Conservation (phyloP, 164 flowering plant species). For the Hamamelis virginiana region DNA sequence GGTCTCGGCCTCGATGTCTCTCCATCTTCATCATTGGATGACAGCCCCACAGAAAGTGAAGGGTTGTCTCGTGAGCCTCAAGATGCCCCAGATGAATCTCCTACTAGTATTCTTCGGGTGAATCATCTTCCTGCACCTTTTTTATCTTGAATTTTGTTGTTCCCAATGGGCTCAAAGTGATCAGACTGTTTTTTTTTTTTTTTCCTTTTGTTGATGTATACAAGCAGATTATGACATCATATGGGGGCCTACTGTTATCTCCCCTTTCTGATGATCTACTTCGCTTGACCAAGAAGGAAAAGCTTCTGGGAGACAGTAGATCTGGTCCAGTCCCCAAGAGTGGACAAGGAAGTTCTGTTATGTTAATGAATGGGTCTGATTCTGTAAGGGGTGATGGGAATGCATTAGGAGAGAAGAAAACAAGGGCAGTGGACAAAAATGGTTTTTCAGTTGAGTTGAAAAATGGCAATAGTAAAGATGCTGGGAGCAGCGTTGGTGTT, state of each 20-base stretch:
- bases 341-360: slow-evolving; percentile 18
- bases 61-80: slow-evolving; percentile 33
- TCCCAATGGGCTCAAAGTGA: slow-evolving; percentile 5
- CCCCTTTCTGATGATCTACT: slow-evolving; percentile 59
- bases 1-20: slow-evolving; percentile 78
- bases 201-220: slow-evolving; percentile 14
- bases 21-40: slow-evolving; percentile 59
- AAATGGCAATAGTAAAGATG: slow-evolving; percentile 17
- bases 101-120: slow-evolving; percentile 60
- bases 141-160: not conserved
- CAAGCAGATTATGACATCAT: slow-evolving; percentile 64
- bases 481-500: slow-evolving; percentile 5
- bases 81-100: slow-evolving; percentile 44
- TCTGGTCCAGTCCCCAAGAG: slow-evolving; percentile 19
- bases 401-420: slow-evolving; percentile 20
- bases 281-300: slow-evolving; percentile 35
- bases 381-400: slow-evolving; percentile 19
- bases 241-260: slow-evolving; percentile 41
- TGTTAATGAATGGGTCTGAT: slow-evolving; percentile 20
- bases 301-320: slow-evolving; percentile 15
- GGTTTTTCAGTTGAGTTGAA: slow-evolving; percentile 18
- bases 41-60: slow-evolving; percentile 55
- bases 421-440: slow-evolving; percentile 23
- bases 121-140: slow-evolving; percentile 14
- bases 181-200: slow-evolving; percentile 1